Evolutionary conservation across 495 filamentous ascomycete genomes (phyloP).

Genomic region (Talaromyces wortmannii): DNA sequence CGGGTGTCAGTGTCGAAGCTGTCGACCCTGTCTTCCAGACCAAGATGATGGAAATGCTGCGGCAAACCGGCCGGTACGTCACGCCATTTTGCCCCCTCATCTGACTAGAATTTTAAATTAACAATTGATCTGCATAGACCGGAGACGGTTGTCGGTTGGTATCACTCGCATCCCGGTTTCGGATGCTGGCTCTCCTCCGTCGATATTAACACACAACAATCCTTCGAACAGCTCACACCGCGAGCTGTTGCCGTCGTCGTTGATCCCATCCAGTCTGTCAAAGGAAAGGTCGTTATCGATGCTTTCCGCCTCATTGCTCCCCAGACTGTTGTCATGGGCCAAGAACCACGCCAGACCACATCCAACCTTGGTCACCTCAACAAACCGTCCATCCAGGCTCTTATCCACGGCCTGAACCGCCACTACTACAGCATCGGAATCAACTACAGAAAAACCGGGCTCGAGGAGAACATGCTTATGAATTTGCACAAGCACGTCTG

Average conservation of each 20-base stretch:
- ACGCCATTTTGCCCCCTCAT: neutral
- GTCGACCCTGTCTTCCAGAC: slow-evolving; percentile 98
- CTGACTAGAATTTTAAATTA: neutral
- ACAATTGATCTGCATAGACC: slow-evolving; percentile 45
- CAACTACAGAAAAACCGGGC: slow-evolving; percentile 93
- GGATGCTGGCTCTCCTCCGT: slow-evolving; percentile 98
- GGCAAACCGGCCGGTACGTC: slow-evolving; percentile 86
- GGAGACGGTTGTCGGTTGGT: slow-evolving; percentile 97
- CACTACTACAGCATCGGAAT: slow-evolving; percentile 99
- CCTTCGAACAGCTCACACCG: slow-evolving; percentile 94
- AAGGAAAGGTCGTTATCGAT: slow-evolving; percentile 98
- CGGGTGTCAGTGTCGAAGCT: slow-evolving; percentile 95
- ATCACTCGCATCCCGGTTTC: slow-evolving; percentile 98
- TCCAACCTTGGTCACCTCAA: slow-evolving; percentile 97
- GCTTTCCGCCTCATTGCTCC: slow-evolving; percentile 99
- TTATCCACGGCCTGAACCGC: slow-evolving; percentile 94
- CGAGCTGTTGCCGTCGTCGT: slow-evolving; percentile 96
- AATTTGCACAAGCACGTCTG: slow-evolving; percentile 98
- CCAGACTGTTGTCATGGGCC: slow-evolving; percentile 95
- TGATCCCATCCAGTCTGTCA: slow-evolving; percentile 97
- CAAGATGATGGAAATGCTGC: slow-evolving; percentile 99
- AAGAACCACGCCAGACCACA: slow-evolving; percentile 96
- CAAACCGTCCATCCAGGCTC: slow-evolving; percentile 98
- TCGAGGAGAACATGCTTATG: slow-evolving; percentile 99
- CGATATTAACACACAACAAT: slow-evolving; percentile 99